Evolutionary conservation across 1,284 basidiomycete genomes (phyloP), one percentile per base, ranked within the genome.

Genomic region (Cystobasidium slooffiae): DNA sequence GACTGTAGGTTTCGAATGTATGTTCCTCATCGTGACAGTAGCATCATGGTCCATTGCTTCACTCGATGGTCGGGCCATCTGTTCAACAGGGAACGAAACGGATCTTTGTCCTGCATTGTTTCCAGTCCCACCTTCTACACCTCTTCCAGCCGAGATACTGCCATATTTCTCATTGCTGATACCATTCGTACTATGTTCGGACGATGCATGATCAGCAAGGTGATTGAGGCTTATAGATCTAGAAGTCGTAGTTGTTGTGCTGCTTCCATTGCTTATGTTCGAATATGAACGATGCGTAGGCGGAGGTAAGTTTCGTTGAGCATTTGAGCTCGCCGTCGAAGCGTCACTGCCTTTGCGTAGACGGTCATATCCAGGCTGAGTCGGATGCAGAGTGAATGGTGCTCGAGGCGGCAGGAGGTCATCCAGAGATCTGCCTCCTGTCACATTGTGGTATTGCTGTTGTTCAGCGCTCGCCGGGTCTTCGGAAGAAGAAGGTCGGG

Each of bases 61-160:
- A 24, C 59, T 52, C 20, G 46, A 37, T 39, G 37, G 62, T 7
- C 20, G 9, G 37, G 16, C 9, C 58, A 44, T 52, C 51, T 43
- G 58, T 62, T 63, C 59, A 18, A 58, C 41, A 20, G 52, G 56
- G 24, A 64, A 63, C 24, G 69, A 62, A 31, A 69, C 56, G n/a
- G 56, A 55, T 46, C 68, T 59, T 43, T 49, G 14, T 0, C 24
- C 51, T 20, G 44, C 9, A 39, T 55, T 8, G 39, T 18, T 22
- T 31, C 8, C 16, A 3, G 53, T 14, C 16, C 24, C 31, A 39
- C 53, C 22, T 53, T 52, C 12, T 20, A 37, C 8, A 8, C 53
- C 53, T 55, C 41, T 18, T 14, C 24, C 18, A 8, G 24, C 64
- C 43, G 64, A 39, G n/a, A 67, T 10, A 43, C n/a, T 39, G 1